Base-by-base conservation (phyloP, 2,329 filamentous ascomycete species). In the Penicillium sp. region DNA sequence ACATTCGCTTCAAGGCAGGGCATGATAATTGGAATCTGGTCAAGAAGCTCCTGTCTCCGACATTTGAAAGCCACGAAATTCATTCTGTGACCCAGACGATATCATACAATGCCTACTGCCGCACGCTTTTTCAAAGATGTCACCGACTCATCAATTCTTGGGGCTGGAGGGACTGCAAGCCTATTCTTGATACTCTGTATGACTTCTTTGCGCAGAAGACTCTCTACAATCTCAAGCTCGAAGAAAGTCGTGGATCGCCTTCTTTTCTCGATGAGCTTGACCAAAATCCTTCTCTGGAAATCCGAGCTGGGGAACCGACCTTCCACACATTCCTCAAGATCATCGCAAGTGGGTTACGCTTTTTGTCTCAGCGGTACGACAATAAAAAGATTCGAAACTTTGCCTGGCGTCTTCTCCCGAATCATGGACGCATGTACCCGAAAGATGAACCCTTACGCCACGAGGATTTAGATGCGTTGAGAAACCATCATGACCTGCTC, bases 401-500 rank as follows among this genome's bases (percentile, higher is more conserved):
- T 47, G 77, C 80, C 3, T 84, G 80, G 73, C 78, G 84, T 20
- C 74, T 82, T 20, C 74, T 84, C 26, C 84, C 84, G 3, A 85
- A 84, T 50, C 82, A 85, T 62, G 81, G 80, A 3, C 78, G 82
- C n/a, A 77, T 71, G 5, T 84, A 84, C 63, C 81, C 77, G 1
- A 86, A 85, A 61, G 83, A 86, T 23, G 72, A 80, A 52, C 68
- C 75, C 4, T 64, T 86, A 12, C 74, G 73, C 24, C 74, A 79
- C 46, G 74, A 78, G 49, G 82, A 83, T 55, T 68, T 86, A 10
- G 77, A 81, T 45, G 81, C 83, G 1, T 68, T 86, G 39, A 77
- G 82, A 41, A 86, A 86, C 57, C 82, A 86, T 52, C 82, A 85
- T 56, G 82, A 86, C 60, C 71, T 86, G 13, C 73, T 86, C 0